Evolutionary conservation across 495 filamentous ascomycete genomes (phyloP).

Genomic region (Penicillium coprophilum): DNA sequence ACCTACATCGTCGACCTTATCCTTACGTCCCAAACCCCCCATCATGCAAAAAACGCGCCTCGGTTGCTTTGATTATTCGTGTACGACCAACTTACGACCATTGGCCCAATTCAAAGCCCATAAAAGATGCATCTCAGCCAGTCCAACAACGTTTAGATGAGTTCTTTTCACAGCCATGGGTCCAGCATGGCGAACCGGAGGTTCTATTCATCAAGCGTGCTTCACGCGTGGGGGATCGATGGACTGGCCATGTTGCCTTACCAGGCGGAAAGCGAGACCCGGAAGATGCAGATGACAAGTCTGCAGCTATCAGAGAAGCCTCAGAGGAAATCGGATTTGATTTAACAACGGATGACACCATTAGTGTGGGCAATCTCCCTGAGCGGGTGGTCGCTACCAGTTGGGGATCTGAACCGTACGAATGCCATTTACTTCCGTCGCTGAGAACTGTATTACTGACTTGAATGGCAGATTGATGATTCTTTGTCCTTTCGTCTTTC

Average conservation of each 20-base stretch:
- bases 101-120: constrained; percentile 43
- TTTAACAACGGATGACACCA: constrained; percentile 53
- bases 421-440: constrained; percentile 5
- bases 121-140: constrained; percentile 30
- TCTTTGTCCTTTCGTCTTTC: constrained; percentile 72
- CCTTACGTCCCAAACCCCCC: constrained; percentile 64
- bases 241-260: constrained; percentile 74
- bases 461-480: constrained; percentile 62
- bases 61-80: constrained; percentile 70
- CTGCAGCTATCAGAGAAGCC: constrained; percentile 67
- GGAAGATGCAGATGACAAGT: constrained; percentile 63
- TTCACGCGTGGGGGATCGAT: constrained; percentile 67
- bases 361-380: constrained; percentile 66
- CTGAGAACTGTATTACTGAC: constrained; percentile 1
- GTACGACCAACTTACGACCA: constrained; percentile 61
- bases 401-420: constrained; percentile 69
- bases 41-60: constrained; percentile 63
- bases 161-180: constrained; percentile 73
- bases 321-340: constrained; percentile 71
- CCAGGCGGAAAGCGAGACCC: constrained; percentile 73
- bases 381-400: constrained; percentile 71
- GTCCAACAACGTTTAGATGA: constrained; percentile 47
- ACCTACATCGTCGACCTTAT: constrained; percentile 56
- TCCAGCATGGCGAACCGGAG: constrained; percentile 71
- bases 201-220: constrained; percentile 77